Conservation (phyloP, 78 protist genomes). For the Monosiga brevicollis region DNA sequence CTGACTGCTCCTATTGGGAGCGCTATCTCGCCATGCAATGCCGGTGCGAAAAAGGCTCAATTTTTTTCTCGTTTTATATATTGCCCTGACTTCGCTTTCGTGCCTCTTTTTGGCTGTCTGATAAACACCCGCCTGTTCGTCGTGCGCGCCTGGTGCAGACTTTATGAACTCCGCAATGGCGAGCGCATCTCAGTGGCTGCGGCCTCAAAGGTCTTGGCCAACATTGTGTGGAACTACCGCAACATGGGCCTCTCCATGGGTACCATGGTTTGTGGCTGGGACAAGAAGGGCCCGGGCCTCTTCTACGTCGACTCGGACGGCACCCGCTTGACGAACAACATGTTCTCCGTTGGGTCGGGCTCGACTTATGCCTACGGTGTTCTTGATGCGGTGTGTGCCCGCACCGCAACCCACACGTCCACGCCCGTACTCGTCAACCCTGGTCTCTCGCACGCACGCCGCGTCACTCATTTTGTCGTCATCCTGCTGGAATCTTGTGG, state of each 20-base stretch:
- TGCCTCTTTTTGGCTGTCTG: background rate
- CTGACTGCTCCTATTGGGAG: conserved; percentile 98
- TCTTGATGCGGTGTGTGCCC: conserved; percentile 82
- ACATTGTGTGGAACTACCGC: conserved; percentile 86
- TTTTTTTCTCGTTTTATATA: background rate
- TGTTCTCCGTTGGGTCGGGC: conserved; percentile 97
- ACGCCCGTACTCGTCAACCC: too few species aligned
- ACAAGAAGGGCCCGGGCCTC: conserved; percentile 85
- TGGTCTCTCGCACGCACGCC: too few species aligned
- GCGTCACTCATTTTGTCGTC: too few species aligned
- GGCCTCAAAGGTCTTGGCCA: conserved; percentile 95
- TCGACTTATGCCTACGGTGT: conserved; percentile 99
- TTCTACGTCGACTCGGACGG: conserved; percentile 96
- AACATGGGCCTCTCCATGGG: conserved; percentile 97
- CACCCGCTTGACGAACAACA: conserved; percentile 75
- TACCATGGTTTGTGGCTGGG: conserved; percentile 99
- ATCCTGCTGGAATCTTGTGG: background rate
- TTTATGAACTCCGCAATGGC: conserved; percentile 79
- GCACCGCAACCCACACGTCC: too few species aligned
- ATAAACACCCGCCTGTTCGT: background rate
- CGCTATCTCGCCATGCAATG: conserved; percentile 86
- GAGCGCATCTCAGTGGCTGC: conserved; percentile 95
- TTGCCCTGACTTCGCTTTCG: background rate
- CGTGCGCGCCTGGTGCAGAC: conserved; percentile 1
- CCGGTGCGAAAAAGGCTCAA: conserved; percentile 30